Percentiles rank a stretch among this genome's conserved stretches.
Conservation (phyloP, 108 stramenopile species). For the Cyclotella sp. region DNA sequence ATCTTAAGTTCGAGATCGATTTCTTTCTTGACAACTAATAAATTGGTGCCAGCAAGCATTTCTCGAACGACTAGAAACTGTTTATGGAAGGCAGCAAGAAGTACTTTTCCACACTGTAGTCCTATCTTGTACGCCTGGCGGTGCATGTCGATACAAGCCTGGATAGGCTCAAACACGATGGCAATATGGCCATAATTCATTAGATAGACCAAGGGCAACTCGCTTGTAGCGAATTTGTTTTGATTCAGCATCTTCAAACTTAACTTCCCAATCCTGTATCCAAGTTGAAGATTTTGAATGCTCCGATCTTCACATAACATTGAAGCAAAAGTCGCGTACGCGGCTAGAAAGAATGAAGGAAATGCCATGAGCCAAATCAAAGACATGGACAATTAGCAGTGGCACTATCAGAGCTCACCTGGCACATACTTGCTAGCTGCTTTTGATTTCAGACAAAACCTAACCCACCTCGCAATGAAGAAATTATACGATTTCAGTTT, state of each 20-base stretch:
- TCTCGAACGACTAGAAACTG: conserved; percentile 1
- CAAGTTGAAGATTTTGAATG: background rate
- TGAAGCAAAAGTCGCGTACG: background rate
- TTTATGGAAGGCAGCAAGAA: conserved; percentile 14
- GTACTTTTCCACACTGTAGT: conserved; percentile 15
- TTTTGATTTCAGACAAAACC: conserved; percentile 15
- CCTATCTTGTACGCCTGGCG: background rate
- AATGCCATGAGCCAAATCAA: background rate
- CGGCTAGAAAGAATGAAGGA: background rate
- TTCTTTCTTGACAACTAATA: conserved; percentile 15
- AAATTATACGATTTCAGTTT: conserved; percentile 21
- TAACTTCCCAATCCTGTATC: conserved; percentile 2
- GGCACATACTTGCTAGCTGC: background rate
- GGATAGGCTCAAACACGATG: conserved; percentile 6
- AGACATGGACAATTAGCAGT: too few relatives aligned
- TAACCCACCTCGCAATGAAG: conserved; percentile 22
- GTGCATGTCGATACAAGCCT: conserved; percentile 10
- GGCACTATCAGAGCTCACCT: background rate
- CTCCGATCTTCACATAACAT: background rate
- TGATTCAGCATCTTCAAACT: background rate
- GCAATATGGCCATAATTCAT: background rate
- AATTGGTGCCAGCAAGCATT: conserved; percentile 22
- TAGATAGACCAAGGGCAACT: background rate
- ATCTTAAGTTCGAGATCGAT: conserved; percentile 22
- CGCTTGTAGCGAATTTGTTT: background rate